These are phyloP conservation scores for Hanseniaspora meyeri DNA, from an alignment of 805 yeast species.

Conservation along the genomic window DNA sequence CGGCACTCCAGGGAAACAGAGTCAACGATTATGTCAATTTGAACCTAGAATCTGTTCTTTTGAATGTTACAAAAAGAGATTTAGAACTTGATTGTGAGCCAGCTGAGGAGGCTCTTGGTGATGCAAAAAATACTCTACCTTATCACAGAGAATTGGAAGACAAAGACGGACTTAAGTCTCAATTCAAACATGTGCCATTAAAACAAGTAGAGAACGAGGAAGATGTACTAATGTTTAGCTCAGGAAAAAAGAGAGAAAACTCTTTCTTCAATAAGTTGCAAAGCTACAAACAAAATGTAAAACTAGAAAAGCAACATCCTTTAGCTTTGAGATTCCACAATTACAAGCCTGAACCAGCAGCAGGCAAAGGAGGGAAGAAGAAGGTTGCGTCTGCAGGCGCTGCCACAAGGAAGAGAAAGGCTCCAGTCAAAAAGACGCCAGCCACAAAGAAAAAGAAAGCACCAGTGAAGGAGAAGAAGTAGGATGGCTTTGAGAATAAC, in stretches of 20 bases:
- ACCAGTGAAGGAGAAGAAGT: neutral
- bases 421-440: conserved; percentile 2
- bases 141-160: conserved; percentile 1
- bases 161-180: neutral
- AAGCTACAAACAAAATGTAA: conserved; percentile 9
- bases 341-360: conserved; percentile 1
- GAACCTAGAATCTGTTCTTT: conserved; percentile 2
- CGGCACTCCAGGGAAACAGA: conserved; percentile 4
- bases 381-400: neutral
- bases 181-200: conserved; percentile 5
- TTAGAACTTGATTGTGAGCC: neutral
- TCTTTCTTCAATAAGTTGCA: conserved; percentile 9
- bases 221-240: neutral
- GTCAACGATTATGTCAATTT: conserved; percentile 7
- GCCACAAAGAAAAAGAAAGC: neutral
- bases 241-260: conserved; percentile 4
- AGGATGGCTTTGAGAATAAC: too few species aligned
- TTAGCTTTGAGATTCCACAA: conserved; percentile 10
- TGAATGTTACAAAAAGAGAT: conserved; percentile 9
- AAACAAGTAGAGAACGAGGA: conserved; percentile 7
- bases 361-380: conserved; percentile 1
- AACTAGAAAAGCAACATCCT: conserved; percentile 12
- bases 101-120: neutral
- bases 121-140: neutral
- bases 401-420: conserved; percentile 1